Percentiles rank a stretch among this genome's conserved stretches.
These are phyloP conservation scores for Chaetomium cochliodes DNA, from an alignment of 495 filamentous ascomycete genomes.

Conservation along the genomic window DNA sequence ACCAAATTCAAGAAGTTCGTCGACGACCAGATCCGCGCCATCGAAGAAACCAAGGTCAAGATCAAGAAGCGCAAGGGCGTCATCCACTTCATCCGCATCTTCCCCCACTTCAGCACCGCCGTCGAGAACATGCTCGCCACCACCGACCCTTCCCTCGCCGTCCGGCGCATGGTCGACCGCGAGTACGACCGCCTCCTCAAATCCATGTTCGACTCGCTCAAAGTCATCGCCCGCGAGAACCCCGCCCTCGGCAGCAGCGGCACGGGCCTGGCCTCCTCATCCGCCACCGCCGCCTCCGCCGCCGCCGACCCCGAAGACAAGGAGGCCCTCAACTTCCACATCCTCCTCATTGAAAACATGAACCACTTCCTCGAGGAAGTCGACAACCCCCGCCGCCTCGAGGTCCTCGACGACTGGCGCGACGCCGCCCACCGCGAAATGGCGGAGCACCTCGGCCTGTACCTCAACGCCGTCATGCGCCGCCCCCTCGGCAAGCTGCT, in stretches of 20 bases:
- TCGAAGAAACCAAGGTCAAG: conserved; percentile 98
- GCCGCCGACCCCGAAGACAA: conserved; percentile 78
- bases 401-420: conserved; percentile 77
- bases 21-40: conserved; percentile 90
- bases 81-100: conserved; percentile 88
- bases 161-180: conserved; percentile 76
- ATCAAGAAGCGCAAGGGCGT: conserved; percentile 97
- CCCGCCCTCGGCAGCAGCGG: conserved; percentile 54
- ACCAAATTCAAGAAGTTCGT: conserved; percentile 82
- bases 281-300: conserved; percentile 17
- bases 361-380: conserved; percentile 94
- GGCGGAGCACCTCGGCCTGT: conserved; percentile 82
- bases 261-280: neutral
- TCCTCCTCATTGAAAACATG: conserved; percentile 97
- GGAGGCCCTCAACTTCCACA: conserved; percentile 92
- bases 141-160: conserved; percentile 57
- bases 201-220: conserved; percentile 94
- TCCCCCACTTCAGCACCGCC: conserved; percentile 77
- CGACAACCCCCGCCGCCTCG: conserved; percentile 63
- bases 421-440: conserved; percentile 73
- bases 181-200: conserved; percentile 88
- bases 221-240: conserved; percentile 91
- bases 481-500: conserved; percentile 85
- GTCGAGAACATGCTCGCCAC: conserved; percentile 76
- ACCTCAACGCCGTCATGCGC: conserved; percentile 82